These are phyloP conservation scores for Leishmania gerbilli DNA, from an alignment of 208 protist species.

Conservation along the genomic window DNA sequence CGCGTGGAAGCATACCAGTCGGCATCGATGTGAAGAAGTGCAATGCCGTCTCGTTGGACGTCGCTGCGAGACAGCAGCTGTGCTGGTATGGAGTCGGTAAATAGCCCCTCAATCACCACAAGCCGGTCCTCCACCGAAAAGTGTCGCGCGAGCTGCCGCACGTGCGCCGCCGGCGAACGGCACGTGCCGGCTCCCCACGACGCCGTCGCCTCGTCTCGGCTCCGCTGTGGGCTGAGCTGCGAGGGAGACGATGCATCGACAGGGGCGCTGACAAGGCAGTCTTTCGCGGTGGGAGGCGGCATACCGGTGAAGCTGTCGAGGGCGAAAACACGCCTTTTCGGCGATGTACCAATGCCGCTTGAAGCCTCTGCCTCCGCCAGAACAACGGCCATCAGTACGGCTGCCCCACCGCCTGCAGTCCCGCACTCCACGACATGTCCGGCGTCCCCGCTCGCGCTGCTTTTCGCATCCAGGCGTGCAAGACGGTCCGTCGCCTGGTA, in stretches of 20 bases:
- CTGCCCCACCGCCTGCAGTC: conserved; percentile 64
- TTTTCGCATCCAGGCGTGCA: conserved; percentile 3
- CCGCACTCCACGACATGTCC: conserved; percentile 79
- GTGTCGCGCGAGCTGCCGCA: conserved; percentile 46
- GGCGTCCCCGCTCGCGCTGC: neutral
- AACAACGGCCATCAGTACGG: conserved; percentile 69
- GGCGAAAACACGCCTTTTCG: conserved; percentile 50
- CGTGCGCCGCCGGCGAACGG: conserved; percentile 34
- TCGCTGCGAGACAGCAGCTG: conserved; percentile 36
- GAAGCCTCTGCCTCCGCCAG: conserved; percentile 31
- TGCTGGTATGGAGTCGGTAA: conserved; percentile 50
- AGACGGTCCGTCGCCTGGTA: conserved; percentile 37
- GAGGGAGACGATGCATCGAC: neutral
- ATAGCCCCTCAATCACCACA: conserved; percentile 49
- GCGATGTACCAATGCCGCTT: neutral
- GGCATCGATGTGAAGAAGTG: conserved; percentile 71
- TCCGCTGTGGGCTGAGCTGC: neutral
- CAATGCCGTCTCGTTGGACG: conserved; percentile 35
- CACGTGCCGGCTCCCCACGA: conserved; percentile 79
- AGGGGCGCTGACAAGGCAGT: conserved; percentile 13
- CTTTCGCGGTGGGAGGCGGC: conserved; percentile 51
- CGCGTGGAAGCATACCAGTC: conserved; percentile 84
- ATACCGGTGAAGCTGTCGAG: conserved; percentile 79
- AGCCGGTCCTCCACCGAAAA: conserved; percentile 68
- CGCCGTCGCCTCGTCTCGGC: conserved; percentile 13